Base-by-base conservation (phyloP, 192 early-diverging fungal genomes). In the Phlyctochytrium bullatum region DNA sequence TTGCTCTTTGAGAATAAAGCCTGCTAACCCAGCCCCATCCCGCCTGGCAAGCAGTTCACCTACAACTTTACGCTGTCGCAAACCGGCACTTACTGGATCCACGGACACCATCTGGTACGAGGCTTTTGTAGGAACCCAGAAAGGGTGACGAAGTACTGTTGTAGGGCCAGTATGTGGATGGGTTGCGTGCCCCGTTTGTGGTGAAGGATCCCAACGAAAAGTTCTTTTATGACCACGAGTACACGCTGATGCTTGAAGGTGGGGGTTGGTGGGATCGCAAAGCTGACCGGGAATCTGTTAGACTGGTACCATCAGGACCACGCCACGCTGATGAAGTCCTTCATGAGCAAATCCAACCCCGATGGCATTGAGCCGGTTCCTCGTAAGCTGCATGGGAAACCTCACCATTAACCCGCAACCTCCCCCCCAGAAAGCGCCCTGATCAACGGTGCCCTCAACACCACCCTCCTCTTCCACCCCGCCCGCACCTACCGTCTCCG, bases 401-500 rank as follows among this genome's bases (percentile, higher is more conserved):
- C 23, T 27, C 64, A 60, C 12, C 56, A 68, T 20, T 84, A 88
- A 60, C 84, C 88, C 14, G 12, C 17, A 16, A 12, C 17, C 17
- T 58, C 12, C 25, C 82, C 84, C 14, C 81, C 88, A 36, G 82
- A 87, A 61, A 78, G 81, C 32, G 89, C 79, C 32, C 75, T 91
- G 32, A 84, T 91, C 29, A 82, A 83, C 30, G 62, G 52, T 28
- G 6, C 31, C 20, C 24, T 4, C 23, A 17, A 6, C 60, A 3
- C 31, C 51, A 64, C 36, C 17, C 33, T 90, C 59, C 69, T 62
- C 35, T 89, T 95, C 73, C 68, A 67, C 33, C 80, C 90, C 0
- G 90, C 88, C 58, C 91, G 90, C 74, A 91, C 85, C 3, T 92
- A 64, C 50, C 31, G 28, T 24, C 47, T 95, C 58, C 88, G 93